These are phyloP conservation scores for Cucurbita moschata DNA, from an alignment of 306 rosid species.

Conservation along the genomic window DNA sequence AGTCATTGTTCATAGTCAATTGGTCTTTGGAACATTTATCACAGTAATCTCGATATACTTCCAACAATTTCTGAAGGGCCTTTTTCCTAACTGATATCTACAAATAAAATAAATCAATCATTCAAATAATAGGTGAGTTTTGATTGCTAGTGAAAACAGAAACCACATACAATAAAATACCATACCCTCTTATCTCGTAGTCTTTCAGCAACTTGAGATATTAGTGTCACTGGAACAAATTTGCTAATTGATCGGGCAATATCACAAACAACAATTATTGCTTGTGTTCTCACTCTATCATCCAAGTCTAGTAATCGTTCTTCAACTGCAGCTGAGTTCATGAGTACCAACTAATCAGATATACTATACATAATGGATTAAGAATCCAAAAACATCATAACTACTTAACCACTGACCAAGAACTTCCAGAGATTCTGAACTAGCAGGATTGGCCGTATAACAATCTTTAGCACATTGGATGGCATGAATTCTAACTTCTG, in stretches of 20 bases:
- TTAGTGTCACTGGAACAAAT: slow-evolving; percentile 37
- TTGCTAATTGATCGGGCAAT: slow-evolving; percentile 49
- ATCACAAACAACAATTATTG: slow-evolving; percentile 76
- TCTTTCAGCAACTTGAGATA: slow-evolving; percentile 57
- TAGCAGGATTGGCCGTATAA: slow-evolving; percentile 37
- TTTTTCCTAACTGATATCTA: slow-evolving; percentile 67
- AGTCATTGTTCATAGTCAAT: slow-evolving; percentile 34
- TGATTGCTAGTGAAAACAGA: background rate
- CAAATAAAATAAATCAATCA: background rate
- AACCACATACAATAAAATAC: slow-evolving; percentile 24
- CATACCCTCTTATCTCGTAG: slow-evolving; percentile 89
- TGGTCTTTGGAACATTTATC: slow-evolving; percentile 54
- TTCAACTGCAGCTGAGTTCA: slow-evolving; percentile 62
- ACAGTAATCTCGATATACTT: slow-evolving; percentile 63
- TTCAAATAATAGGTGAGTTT: background rate
- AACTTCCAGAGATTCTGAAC: slow-evolving; percentile 46
- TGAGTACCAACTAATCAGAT: slow-evolving; percentile 13
- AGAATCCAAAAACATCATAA: slow-evolving; percentile 7
- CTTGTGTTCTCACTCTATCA: slow-evolving; percentile 78
- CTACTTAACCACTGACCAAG: slow-evolving; percentile 46
- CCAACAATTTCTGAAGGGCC: slow-evolving; percentile 63
- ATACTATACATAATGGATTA: slow-evolving; percentile 4
- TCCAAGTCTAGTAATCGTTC: slow-evolving; percentile 60
- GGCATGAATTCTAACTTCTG: slow-evolving; percentile 73
- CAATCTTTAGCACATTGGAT: slow-evolving; percentile 61